Evolutionary conservation across 768 basidiomycete species (phyloP), one percentile per base, ranked within the genome.

Genomic region (Lentinula guzmanii): DNA sequence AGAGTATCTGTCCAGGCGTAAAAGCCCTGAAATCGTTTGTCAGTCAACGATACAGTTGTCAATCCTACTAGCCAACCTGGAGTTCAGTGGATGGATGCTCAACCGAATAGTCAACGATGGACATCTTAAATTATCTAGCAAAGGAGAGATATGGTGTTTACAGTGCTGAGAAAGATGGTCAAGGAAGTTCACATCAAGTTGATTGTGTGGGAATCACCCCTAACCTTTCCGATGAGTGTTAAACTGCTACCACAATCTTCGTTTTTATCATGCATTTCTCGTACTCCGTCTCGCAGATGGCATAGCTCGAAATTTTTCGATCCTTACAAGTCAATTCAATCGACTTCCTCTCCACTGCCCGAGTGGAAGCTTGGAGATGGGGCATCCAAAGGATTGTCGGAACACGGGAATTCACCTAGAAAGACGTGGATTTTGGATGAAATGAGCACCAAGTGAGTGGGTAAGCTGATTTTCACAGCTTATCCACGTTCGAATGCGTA

Each of bases 1-100:
- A 92, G 76, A 1, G 86, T 84, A 65, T 87, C 83, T 0, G 83
- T 84, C 77, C 83, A 90, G 24, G 79, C 76, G 68, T 91, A 93
- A 21, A 74, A 85, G 18, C 90, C 90, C 45, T 75, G 70, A 7
- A 43, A 18, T 43, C 16, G n/a, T 43, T n/a, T 13, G 15, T 43
- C 15, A 43, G 42, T 16, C n/a, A 43, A 43, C 4, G 42, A 43
- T 39, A 39, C 28, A 28, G 28, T 43, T 43, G 15, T 15, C 42
- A 16, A 43, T 43, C 16, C 42, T 5, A 39, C 28, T 28, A 28
- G 28, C 28, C 28, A 28, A 56, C 55, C 55, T 56, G 55, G 15
- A 56, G 42, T 31, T 56, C 55, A 16, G 55, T 56, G 18, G 55
- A 56, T 24, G 55, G 55, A 28, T 56, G 41, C 13, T 56, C 18